These are phyloP conservation scores for Mycena vulgaris DNA, from an alignment of 768 basidiomycete species.

Conservation along the genomic window DNA sequence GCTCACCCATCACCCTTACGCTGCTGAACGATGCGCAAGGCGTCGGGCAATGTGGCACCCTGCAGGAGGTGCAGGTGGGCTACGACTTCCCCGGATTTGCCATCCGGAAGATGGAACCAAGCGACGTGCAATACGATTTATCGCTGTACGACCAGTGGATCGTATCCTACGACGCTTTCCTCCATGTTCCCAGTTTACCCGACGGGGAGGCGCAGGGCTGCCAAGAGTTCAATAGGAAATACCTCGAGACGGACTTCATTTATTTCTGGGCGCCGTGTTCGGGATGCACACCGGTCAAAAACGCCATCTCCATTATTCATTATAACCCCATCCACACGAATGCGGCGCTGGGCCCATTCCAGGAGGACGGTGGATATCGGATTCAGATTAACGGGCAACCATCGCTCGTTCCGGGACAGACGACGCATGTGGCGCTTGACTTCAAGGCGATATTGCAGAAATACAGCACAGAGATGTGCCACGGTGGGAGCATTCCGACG, in stretches of 20 bases:
- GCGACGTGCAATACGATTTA: constrained; percentile 8
- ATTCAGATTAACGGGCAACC: constrained; percentile 14
- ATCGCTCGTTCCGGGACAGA: constrained; percentile 11
- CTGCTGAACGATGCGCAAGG: constrained; percentile 16
- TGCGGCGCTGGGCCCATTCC: constrained; percentile 12
- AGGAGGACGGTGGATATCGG: constrained; percentile 6
- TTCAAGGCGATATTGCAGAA: constrained; percentile 17
- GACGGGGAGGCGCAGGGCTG: constrained; percentile 13
- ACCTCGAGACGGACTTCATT: constrained; percentile 15
- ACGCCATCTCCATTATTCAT: constrained; percentile 11
- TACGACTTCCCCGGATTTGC: constrained; percentile 13
- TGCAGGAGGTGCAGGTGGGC: constrained; percentile 10
- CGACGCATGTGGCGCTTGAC: constrained; percentile 13
- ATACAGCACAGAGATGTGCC: constrained; percentile 13
- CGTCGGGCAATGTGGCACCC: constrained; percentile 12
- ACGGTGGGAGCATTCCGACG: not conserved
- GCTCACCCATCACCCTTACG: constrained; percentile 11
- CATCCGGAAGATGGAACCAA: constrained; percentile 12
- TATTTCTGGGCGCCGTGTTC: constrained; percentile 11
- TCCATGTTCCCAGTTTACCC: constrained; percentile 9
- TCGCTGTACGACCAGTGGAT: constrained; percentile 20
- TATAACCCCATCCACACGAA: constrained; percentile 19
- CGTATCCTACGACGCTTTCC: constrained; percentile 11
- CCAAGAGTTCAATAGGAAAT: constrained; percentile 11
- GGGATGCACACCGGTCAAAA: constrained; percentile 3